Evolutionary conservation across 2,329 filamentous ascomycete genomes (phyloP).

Genomic region (Botrytis elliptica): DNA sequence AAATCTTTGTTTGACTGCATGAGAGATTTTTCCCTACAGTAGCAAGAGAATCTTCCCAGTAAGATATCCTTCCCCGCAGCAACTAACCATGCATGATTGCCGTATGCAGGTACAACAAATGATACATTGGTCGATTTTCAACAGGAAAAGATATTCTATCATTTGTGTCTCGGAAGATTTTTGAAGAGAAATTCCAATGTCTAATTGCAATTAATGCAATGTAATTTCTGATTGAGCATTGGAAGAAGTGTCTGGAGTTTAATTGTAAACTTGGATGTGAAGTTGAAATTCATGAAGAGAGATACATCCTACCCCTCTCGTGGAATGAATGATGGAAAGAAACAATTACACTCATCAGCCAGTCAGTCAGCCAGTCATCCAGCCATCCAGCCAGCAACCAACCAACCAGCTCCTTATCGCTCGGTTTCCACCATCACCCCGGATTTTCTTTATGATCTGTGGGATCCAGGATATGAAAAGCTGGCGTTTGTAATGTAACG

Average conservation of each 20-base stretch:
- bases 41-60: not conserved
- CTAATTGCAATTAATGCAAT: not conserved
- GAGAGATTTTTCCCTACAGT: not conserved
- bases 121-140: not conserved
- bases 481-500: not conserved
- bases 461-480: not conserved
- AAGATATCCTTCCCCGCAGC: not conserved
- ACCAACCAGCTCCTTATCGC: not conserved
- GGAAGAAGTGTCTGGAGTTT: not conserved
- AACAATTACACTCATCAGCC: not conserved
- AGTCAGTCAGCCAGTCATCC: not conserved
- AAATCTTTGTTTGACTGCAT: not conserved
- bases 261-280: not conserved
- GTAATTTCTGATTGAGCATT: not conserved
- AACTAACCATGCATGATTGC: not conserved
- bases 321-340: not conserved
- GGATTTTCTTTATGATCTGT: not conserved
- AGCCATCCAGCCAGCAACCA: no score
- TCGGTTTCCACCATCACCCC: not conserved
- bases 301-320: not conserved
- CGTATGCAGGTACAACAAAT: constrained; percentile 2
- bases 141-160: not conserved
- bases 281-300: not conserved
- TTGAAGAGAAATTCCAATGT: not conserved
- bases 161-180: not conserved